Base-by-base conservation (phyloP, 495 filamentous ascomycete species). In the Aspergillus diversus region DNA sequence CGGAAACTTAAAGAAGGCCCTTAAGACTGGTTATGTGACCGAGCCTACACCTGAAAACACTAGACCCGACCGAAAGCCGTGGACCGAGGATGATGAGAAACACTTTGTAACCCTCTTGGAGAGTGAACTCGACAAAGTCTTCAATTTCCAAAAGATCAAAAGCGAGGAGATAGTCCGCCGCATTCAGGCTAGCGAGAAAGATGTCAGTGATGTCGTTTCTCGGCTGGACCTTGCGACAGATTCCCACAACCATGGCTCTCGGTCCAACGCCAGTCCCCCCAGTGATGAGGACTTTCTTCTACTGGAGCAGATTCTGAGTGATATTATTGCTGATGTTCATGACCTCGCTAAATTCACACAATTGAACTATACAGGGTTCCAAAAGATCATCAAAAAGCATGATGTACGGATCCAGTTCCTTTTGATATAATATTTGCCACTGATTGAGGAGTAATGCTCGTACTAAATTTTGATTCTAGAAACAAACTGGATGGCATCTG, bases 371-470 rank as follows among this genome's bases (percentile, higher is more conserved):
- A 97, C 94, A 1, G 95, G 96, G 0, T 99, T 99, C 71, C 96
- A 97, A 81, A 99, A 99, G 81, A 99, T 99, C 68, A 97, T 99
- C 73, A 99, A 99, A 81, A 99, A 99, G 80, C 95, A 99, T 75
- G 95, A 99, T 82, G 92, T 95, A 77, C 57, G 90, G 46, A 4
- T 42, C 15, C 31, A 37, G 21, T 27, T 27, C 21, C 21, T 27
- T 27, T 27, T 27, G 21, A 27, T 27, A 27, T 27, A 1, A 27
- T 27, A 27, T 27, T 27, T 27, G 2, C 21, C 21, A 27, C 21
- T 27, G 21, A 27, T 27, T 27, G 21, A 27, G 21, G 21, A 27
- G 21, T 27, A 47, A 35, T 32, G 33, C 21, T 33, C 39, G 27
- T 49, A 54, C 65, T 74, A 60, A 74, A 62, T 7, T 32, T 57